Evolutionary conservation across 2,329 filamentous ascomycete genomes (phyloP), one percentile per base, ranked within the genome.

Genomic region (Madurella mycetomatis): DNA sequence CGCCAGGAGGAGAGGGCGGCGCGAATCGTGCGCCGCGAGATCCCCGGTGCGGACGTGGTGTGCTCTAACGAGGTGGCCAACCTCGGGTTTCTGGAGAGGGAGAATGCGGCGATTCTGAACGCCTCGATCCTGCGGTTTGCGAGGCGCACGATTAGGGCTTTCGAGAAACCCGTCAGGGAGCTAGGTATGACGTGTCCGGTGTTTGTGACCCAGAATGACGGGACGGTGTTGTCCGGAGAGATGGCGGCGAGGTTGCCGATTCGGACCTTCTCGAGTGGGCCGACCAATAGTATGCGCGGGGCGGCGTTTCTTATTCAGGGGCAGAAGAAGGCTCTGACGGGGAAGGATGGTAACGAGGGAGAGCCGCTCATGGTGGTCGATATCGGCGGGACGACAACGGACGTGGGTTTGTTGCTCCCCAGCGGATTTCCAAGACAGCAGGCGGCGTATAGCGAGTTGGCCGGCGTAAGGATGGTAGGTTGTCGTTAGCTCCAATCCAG

Each of bases 381-480:
- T 61, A 80, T 87, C 50, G 84, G 84, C 0, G 84, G 84, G 2
- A 87, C 84, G 0, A 87, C 84, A 0, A 80, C 82, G 0, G 84
- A 87, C 59, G 80, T 85, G 11, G 83, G 84, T 0, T 67, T 85
- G 0, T 66, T 87, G 3, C 73, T 83, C 7, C 73, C 78, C 0
- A 85, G 79, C 47, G 84, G 84, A 0, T 84, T 87, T 47, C 85
- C 84, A 0, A 74, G 83, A 32, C 81, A 85, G 64, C 78, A 81
- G 47, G 79, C 82, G 5, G 81, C 82, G 0, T 86, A 83, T 57
- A 83, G 79, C 34, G 77, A 84, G 32, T 70, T 87, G 2, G 80
- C 79, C 0, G 84, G 84, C 0, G 80, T 87, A 1, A 74, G 82
- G 8, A 83, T 83, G 70, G 57, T 59, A 47, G 15, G 57, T 48